These are phyloP conservation scores for Aspergillus baeticus DNA, from an alignment of 495 filamentous ascomycete species.

Conservation along the genomic window DNA sequence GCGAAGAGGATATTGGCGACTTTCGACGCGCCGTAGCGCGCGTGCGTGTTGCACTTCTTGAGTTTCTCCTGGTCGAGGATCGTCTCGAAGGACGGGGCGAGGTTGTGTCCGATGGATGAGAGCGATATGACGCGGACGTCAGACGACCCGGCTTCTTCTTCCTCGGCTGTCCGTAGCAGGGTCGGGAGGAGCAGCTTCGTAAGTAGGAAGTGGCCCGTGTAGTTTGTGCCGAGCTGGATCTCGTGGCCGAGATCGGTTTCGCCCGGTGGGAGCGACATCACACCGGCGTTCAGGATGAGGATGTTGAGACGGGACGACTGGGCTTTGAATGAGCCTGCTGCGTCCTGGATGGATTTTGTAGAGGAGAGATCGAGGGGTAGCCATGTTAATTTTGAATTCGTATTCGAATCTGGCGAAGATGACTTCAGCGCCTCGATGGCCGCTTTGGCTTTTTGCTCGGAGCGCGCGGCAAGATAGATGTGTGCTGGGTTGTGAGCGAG, in stretches of 20 bases:
- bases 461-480: slow-evolving; percentile 51
- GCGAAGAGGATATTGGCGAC: slow-evolving; percentile 59
- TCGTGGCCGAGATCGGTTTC: slow-evolving; percentile 48
- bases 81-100: slow-evolving; percentile 27
- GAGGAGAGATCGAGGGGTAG: slow-evolving; percentile 48
- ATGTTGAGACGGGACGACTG: slow-evolving; percentile 58
- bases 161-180: slow-evolving; percentile 29
- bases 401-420: slow-evolving; percentile 14
- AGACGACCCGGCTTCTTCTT: slow-evolving; percentile 29
- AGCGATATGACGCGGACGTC: slow-evolving; percentile 46
- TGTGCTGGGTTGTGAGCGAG: slow-evolving; percentile 54
- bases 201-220: slow-evolving; percentile 59
- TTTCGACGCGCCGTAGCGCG: slow-evolving; percentile 56
- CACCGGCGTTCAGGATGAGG: slow-evolving; percentile 60
- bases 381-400: slow-evolving; percentile 31
- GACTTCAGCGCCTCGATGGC: slow-evolving; percentile 25
- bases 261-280: slow-evolving; percentile 53
- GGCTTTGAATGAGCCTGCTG: slow-evolving; percentile 45
- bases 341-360: slow-evolving; percentile 46
- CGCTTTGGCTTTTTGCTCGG: slow-evolving; percentile 29
- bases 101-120: slow-evolving; percentile 35
- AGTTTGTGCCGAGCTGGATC: slow-evolving; percentile 57
- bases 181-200: slow-evolving; percentile 45
- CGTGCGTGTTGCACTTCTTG: slow-evolving; percentile 35
- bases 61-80: slow-evolving; percentile 30